Evolutionary conservation across 2,329 filamentous ascomycete genomes (phyloP).

Genomic region (Periglandula ipomoeae): DNA sequence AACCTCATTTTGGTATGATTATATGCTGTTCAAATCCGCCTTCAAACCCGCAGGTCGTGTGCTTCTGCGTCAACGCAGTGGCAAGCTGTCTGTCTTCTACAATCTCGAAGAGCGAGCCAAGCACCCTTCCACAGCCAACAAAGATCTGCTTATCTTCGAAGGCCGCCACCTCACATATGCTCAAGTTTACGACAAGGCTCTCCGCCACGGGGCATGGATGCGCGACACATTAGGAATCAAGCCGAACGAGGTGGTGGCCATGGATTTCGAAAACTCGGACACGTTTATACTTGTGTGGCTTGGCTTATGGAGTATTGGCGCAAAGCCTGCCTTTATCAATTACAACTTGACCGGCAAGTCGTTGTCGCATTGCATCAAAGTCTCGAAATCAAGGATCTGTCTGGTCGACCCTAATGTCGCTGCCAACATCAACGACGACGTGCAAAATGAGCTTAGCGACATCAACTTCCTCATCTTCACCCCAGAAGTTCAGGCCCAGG

Average conservation of each 20-base stretch:
- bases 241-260: conserved; percentile 66
- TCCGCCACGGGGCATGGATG: conserved; percentile 71
- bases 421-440: conserved; percentile 47
- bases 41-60: conserved; percentile 35
- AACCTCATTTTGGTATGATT: conserved; percentile 57
- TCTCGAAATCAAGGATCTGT: conserved; percentile 56
- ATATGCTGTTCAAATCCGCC: conserved; percentile 45
- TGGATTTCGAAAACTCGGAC: conserved; percentile 77
- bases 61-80: conserved; percentile 40
- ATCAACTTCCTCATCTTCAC: conserved; percentile 56
- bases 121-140: conserved; percentile 38
- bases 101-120: conserved; percentile 58
- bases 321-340: conserved; percentile 78
- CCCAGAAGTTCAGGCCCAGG: conserved; percentile 44
- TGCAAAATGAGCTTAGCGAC: conserved; percentile 38
- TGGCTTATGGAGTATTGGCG: conserved; percentile 75
- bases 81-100: conserved; percentile 67
- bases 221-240: conserved; percentile 53
- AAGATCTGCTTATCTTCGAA: conserved; percentile 57
- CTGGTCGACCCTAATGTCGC: conserved; percentile 57
- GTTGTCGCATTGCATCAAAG: conserved; percentile 63
- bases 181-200: conserved; percentile 60
- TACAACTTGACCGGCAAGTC: conserved; percentile 69
- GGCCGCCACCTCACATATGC: conserved; percentile 63
- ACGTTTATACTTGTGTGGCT: conserved; percentile 67